These are phyloP conservation scores for Spatholobus suberectus DNA, from an alignment of 306 rosid species.

Conservation along the genomic window DNA sequence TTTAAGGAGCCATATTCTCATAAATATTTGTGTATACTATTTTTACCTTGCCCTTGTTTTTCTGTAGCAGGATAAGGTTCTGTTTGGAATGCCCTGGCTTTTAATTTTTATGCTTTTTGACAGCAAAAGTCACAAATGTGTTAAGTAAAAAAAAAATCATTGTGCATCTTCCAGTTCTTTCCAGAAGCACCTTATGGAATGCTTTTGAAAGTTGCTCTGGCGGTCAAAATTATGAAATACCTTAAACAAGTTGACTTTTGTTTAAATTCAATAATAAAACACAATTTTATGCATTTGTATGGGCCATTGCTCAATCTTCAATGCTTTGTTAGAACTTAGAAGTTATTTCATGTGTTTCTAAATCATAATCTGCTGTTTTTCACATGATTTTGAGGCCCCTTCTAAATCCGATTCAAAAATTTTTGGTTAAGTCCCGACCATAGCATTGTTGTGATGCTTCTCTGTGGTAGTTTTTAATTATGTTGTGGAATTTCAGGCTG, in stretches of 20 bases:
- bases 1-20: neutral
- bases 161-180: neutral
- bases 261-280: neutral
- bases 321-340: neutral
- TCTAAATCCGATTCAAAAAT: neutral
- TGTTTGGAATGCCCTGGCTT: neutral
- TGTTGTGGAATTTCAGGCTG: conserved; percentile 63
- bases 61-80: neutral
- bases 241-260: neutral
- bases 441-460: neutral
- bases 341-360: neutral
- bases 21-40: neutral
- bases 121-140: neutral
- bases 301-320: neutral
- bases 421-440: neutral
- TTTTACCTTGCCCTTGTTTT: neutral
- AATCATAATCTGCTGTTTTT: neutral
- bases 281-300: neutral
- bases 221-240: neutral
- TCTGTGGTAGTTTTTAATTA: neutral
- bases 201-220: neutral
- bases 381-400: neutral
- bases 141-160: neutral
- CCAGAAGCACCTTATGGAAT: neutral
- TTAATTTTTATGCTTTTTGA: neutral